Conservation (phyloP, 805 yeast genomes). For the Candida andamanensis region DNA sequence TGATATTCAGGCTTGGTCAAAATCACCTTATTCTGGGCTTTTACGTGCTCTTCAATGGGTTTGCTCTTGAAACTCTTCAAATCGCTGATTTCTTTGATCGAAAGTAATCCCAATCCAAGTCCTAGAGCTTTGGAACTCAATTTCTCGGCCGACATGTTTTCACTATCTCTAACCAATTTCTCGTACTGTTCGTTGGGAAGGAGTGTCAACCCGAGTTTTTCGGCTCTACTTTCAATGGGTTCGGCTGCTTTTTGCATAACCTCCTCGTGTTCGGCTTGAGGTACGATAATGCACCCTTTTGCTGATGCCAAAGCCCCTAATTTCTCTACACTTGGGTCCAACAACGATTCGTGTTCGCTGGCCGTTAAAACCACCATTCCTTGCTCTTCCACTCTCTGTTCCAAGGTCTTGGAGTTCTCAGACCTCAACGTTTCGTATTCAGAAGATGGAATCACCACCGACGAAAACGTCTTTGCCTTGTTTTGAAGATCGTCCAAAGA, state of each 20-base stretch:
- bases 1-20: slow-evolving; percentile 14
- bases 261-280: neutral
- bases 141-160: slow-evolving; percentile 8
- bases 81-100: slow-evolving; percentile 6
- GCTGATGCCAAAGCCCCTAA: slow-evolving; percentile 19
- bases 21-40: slow-evolving; percentile 10
- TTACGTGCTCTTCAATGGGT: slow-evolving; percentile 11
- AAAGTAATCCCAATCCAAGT: slow-evolving; percentile 9
- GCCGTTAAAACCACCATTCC: slow-evolving; percentile 11
- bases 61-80: slow-evolving; percentile 6
- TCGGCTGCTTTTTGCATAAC: slow-evolving; percentile 6
- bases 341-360: neutral
- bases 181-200: slow-evolving; percentile 18
- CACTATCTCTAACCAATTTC: slow-evolving; percentile 11
- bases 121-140: slow-evolving; percentile 10
- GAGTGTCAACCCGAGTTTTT: slow-evolving; percentile 3
- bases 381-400: slow-evolving; percentile 5
- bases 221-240: slow-evolving; percentile 7
- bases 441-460: neutral
- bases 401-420: neutral
- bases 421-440: slow-evolving; percentile 2
- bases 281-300: neutral
- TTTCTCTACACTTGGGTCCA: slow-evolving; percentile 23
- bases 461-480: slow-evolving; percentile 2
- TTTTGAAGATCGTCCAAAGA: slow-evolving; percentile 1